Evolutionary conservation across 1,139 yeast species (phyloP), one percentile per base, ranked within the genome.

Genomic region (Yamadazyma sp.): DNA sequence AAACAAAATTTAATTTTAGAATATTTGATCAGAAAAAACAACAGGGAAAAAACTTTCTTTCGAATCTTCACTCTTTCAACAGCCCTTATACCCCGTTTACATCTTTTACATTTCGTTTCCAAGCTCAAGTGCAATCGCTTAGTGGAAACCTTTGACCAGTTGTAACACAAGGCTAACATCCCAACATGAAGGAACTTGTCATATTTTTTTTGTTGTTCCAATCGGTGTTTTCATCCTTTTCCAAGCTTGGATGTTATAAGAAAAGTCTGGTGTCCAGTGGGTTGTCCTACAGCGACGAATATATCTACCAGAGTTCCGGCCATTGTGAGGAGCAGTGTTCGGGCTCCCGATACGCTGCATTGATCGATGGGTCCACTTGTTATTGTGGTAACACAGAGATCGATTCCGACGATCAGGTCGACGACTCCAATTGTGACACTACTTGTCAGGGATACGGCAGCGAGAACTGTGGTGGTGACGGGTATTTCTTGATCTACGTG

Each of bases 391-490:
- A 70, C 46, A 47, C 64, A 0, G 58, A 60, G 15, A 79, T 81
- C 11, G 47, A 53, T 15, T 34, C 60, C 11, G 50, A 58, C 11
- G 61, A 59, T 30, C 54, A 62, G 40, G 68, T 62, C 2, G 58
- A 48, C 42, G 50, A 47, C 25, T 56, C 67, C 24, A 60, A 70
- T 36, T 84, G 92, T 63, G 51, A 69, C 38, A 52, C 56, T 3
- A 42, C 57, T 2, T 84, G 92, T 60, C 57, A 61, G 33, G 91
- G 89, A 5, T 83, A 75, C 58, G 73, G 73, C 2, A 43, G 50
- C 7, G 83, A 79, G 44, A 68, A 58, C 17, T 84, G 92, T 61
- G 92, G 92, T 50, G 87, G 87, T n/a, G 34, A 50, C 31, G 60
- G 59, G 18, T 75, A 73, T 48, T 72, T 74, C 49, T 64, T 75